Evolutionary conservation across 1,284 basidiomycete genomes (phyloP).

Genomic region (Pulchroboletus neoregius): DNA sequence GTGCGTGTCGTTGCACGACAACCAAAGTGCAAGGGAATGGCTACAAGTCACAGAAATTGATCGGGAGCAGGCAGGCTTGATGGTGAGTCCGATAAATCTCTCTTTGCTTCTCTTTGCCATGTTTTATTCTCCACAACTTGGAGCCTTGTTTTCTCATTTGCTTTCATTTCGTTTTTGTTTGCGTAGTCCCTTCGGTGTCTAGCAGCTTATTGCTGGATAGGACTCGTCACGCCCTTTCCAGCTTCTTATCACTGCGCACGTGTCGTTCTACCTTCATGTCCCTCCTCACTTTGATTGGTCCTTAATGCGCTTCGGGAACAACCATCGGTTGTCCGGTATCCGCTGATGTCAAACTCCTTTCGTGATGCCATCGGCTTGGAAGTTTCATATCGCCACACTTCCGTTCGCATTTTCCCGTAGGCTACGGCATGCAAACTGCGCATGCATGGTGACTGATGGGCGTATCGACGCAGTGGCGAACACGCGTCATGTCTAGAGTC

Average conservation of each 20-base stretch:
- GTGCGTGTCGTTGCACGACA: conserved; percentile 34
- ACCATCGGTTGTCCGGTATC: conserved; percentile 5
- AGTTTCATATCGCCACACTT: conserved; percentile 16
- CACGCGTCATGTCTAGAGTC: conserved; percentile 14
- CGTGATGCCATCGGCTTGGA: conserved; percentile 8
- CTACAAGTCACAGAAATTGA: conserved; percentile 45
- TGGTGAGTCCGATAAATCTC: conserved; percentile 26
- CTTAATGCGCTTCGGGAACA: conserved; percentile 14
- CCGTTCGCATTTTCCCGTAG: conserved; percentile 25
- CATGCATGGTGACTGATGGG: conserved; percentile 32
- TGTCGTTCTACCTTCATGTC: conserved; percentile 11
- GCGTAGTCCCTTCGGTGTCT: conserved; percentile 9
- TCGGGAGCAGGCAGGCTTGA: conserved; percentile 28
- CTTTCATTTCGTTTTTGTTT: conserved; percentile 13
- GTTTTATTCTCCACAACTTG: too few relatives aligned
- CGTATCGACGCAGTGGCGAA: conserved; percentile 21
- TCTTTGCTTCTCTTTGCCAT: conserved; percentile 6
- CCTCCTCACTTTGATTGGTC: conserved; percentile 8
- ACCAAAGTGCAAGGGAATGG: conserved; percentile 40
- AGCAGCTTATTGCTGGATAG: conserved; percentile 6
- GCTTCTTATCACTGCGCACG: conserved; percentile 1
- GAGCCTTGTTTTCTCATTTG: too few relatives aligned
- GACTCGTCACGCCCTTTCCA: conserved; percentile 1
- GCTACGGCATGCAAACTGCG: conserved; percentile 28
- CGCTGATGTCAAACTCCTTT: conserved; percentile 7